phyloP scores from a whole-genome alignment of 2,329 filamentous ascomycete genomes.

The Zasmidium cellare region DNA sequence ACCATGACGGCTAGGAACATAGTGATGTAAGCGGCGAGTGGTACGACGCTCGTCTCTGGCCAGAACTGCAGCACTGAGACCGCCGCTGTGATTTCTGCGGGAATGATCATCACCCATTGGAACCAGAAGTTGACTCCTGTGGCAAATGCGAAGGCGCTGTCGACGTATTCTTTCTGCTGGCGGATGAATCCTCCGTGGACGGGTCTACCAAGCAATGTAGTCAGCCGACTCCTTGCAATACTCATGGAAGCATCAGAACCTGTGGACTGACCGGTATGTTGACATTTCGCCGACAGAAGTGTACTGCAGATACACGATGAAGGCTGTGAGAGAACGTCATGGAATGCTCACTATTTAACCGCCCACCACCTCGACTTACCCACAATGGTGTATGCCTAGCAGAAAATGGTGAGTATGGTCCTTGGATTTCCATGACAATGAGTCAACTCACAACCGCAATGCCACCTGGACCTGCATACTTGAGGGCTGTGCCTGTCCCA shows the following conservation, averaged over 20 bases:
- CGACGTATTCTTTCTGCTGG: constrained; percentile 35
- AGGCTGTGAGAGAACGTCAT: constrained; percentile 21
- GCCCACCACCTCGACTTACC: background rate
- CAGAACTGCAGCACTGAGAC: constrained; percentile 37
- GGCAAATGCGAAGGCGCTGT: constrained; percentile 37
- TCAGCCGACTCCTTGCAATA: background rate
- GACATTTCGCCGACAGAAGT: constrained; percentile 35
- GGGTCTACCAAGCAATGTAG: constrained; percentile 19
- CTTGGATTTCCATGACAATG: background rate
- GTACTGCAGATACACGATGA: constrained; percentile 37
- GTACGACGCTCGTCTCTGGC: constrained; percentile 29
- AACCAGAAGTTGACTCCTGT: constrained; percentile 40
- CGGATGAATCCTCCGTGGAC: constrained; percentile 38
- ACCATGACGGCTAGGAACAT: constrained; percentile 34
- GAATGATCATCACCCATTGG: constrained; percentile 35
- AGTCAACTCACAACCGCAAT: constrained; percentile 27
- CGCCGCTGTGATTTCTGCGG: constrained; percentile 39
- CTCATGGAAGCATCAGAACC: too few relatives aligned
- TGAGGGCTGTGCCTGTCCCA: constrained; percentile 38
- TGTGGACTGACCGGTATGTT: constrained; percentile 5
- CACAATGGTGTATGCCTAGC: constrained; percentile 31
- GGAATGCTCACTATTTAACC: background rate
- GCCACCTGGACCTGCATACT: constrained; percentile 37
- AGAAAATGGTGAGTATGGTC: background rate
- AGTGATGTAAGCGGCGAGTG: constrained; percentile 36